A percentile compares a stretch with the other conserved stretches of the same genome.
Evolutionary conservation across 257 asterid species (phyloP).

Genomic region (Plectranthus barbatus): DNA sequence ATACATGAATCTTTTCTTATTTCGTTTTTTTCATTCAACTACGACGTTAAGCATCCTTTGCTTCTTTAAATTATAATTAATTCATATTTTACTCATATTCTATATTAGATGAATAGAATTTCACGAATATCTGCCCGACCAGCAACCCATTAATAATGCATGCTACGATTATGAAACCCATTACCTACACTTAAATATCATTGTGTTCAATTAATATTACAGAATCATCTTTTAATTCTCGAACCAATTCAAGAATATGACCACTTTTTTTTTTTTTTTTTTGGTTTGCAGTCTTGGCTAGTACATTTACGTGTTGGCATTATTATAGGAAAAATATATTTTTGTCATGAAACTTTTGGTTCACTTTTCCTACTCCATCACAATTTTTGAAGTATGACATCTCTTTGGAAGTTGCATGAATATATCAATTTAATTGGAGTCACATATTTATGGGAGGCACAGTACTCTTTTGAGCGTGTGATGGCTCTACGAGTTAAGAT

Average conservation of each 20-base stretch:
- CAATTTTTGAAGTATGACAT: too few relatives aligned
- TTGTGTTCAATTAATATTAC: too few relatives aligned
- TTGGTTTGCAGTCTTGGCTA: neutral
- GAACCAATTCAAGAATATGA: neutral
- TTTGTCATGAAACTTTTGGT: neutral
- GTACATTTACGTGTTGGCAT: neutral
- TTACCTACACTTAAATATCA: neutral
- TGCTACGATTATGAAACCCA: neutral
- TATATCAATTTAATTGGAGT: too few relatives aligned
- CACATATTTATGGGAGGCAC: too few relatives aligned
- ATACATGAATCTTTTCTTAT: conserved; percentile 27
- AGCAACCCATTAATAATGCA: neutral
- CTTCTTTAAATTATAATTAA: neutral
- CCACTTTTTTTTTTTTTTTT: too few relatives aligned
- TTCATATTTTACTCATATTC: neutral
- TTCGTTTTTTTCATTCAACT: neutral
- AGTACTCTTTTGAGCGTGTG: too few relatives aligned
- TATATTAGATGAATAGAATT: too few relatives aligned
- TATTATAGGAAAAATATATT: neutral
- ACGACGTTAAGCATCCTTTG: neutral
- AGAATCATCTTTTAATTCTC: neutral
- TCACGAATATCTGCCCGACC: neutral
- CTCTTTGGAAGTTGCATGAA: too few relatives aligned
- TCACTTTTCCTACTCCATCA: neutral
- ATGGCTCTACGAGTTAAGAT: too few relatives aligned